Percentiles rank a stretch among this genome's conserved stretches.
These are phyloP conservation scores for Hyphopichia buzzinii DNA, from an alignment of 1,139 yeast genomes.

Conservation along the genomic window DNA sequence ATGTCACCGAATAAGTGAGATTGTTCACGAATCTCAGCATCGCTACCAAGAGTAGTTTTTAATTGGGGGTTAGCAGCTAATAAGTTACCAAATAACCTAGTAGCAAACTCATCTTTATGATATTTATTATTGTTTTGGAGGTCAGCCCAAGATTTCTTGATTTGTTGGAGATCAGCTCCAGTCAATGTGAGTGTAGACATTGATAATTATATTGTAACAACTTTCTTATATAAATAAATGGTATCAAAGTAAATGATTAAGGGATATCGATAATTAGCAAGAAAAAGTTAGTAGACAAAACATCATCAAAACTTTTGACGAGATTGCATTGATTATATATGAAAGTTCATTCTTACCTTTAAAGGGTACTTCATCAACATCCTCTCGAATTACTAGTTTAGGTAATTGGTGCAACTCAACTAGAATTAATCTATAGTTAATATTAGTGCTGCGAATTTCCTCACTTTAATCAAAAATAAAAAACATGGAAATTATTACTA, in stretches of 20 bases:
- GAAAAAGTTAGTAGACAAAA: neutral
- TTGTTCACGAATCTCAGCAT: constrained; percentile 28
- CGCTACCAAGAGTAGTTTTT: constrained; percentile 22
- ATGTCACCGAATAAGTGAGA: constrained; percentile 36
- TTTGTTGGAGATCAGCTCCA: constrained; percentile 3
- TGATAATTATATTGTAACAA: too few relatives aligned
- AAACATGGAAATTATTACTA: neutral
- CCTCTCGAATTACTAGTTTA: neutral
- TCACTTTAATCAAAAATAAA: neutral
- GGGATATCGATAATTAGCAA: too few relatives aligned
- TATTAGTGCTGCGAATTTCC: neutral
- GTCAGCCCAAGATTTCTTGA: constrained; percentile 33
- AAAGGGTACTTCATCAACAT: neutral
- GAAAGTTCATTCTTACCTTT: neutral
- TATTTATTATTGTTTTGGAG: constrained; percentile 28
- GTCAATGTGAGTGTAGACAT: constrained; percentile 3
- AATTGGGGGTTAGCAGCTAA: constrained; percentile 29
- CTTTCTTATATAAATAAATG: too few relatives aligned
- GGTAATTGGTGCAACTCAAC: neutral
- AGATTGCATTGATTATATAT: neutral
- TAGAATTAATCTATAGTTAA: too few relatives aligned
- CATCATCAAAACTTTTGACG: neutral
- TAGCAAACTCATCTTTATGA: constrained; percentile 28
- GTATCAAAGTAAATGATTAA: too few relatives aligned
- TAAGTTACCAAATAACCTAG: constrained; percentile 34